A percentile compares a stretch with the other conserved stretches of the same genome.
Evolutionary conservation across 495 filamentous ascomycete genomes (phyloP).

Genomic region (Mytilinidion resinicola): DNA sequence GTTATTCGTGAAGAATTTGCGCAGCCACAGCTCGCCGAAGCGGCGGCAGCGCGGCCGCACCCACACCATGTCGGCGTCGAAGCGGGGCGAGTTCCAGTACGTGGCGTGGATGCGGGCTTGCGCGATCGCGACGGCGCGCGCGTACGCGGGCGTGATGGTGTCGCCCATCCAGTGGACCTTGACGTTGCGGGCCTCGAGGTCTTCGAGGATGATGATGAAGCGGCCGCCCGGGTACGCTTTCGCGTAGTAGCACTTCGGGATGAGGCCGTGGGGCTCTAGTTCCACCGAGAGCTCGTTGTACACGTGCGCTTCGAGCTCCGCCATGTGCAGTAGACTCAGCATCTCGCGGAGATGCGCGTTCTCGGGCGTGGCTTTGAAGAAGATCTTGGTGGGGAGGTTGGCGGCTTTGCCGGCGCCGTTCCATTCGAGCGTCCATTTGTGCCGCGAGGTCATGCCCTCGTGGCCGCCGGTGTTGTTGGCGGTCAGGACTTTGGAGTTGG

Average conservation of each 20-base stretch:
- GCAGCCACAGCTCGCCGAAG: background rate
- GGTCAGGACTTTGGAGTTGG: background rate
- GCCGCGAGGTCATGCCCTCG: background rate
- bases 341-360: background rate
- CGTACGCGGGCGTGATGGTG: background rate
- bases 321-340: background rate
- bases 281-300: background rate
- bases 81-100: background rate
- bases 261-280: background rate
- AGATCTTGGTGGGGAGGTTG: background rate
- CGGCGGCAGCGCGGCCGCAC: background rate
- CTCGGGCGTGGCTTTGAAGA: background rate
- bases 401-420: background rate
- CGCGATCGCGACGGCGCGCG: background rate
- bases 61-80: background rate
- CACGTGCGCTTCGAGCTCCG: background rate
- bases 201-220: background rate
- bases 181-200: background rate
- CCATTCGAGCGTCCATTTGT: background rate
- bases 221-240: background rate
- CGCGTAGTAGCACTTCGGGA: background rate
- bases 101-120: background rate
- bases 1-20: background rate
- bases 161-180: background rate
- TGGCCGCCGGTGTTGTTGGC: background rate